These are phyloP conservation scores for Colletotrichum sp. DNA, from an alignment of 2,329 filamentous ascomycete genomes.

Conservation along the genomic window DNA sequence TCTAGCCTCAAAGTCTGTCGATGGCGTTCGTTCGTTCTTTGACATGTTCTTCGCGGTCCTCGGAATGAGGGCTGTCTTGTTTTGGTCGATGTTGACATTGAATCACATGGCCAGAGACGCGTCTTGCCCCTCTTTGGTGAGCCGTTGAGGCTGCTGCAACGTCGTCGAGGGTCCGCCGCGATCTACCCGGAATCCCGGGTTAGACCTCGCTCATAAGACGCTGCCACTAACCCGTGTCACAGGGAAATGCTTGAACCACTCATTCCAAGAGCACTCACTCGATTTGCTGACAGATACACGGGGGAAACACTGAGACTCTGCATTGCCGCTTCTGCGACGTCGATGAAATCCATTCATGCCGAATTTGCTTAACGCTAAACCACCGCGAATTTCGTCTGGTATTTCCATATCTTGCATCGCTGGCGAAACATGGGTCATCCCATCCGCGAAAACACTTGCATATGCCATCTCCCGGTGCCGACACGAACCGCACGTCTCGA, in stretches of 20 bases:
- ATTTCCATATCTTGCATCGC: background rate
- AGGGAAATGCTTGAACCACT: background rate
- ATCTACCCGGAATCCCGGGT: background rate
- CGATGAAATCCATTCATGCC: background rate
- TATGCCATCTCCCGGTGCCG: background rate
- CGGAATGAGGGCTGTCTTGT: background rate
- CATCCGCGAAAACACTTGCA: background rate
- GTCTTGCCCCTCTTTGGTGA: background rate
- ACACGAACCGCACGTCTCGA: background rate
- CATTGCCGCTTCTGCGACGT: background rate
- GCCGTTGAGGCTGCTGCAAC: conserved; percentile 5
- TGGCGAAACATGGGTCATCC: background rate
- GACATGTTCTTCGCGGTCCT: background rate
- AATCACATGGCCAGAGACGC: background rate
- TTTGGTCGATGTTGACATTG: background rate
- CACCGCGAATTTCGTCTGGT: background rate
- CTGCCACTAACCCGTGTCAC: background rate
- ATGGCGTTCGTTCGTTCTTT: background rate
- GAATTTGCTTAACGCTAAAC: background rate
- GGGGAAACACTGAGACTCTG: background rate
- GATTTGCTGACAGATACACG: background rate
- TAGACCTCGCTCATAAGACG: background rate
- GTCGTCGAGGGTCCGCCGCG: background rate
- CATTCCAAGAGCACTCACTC: background rate
- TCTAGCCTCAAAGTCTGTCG: background rate